Base-by-base conservation (phyloP, 768 basidiomycete genomes). In the Boletales sp. region DNA sequence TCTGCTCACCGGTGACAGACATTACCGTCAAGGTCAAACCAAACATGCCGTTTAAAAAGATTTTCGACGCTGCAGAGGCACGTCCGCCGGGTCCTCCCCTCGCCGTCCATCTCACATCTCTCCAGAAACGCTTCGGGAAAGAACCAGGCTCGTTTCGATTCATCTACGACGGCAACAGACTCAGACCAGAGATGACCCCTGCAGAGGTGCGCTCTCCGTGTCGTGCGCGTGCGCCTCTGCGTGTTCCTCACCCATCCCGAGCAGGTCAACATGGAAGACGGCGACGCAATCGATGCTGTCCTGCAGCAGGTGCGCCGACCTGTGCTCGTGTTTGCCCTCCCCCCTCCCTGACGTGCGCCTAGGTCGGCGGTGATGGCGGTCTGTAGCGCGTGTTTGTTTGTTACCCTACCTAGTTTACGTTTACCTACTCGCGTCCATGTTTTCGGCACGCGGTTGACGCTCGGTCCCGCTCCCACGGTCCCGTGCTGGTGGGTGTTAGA, bases 11-110 rank as follows among this genome's bases (percentile, higher is more conserved):
- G 15, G 13, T 6, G 30, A 19, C 60, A 87, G 85, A 75, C 9
- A 80, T 84, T 30, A 83, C 80, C 5, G 78, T 87, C 5, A 86
- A 86, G 62, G 84, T 86, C 11, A 85, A 82, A 52, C 53, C 74
- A 1, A 79, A 77, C 33, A 86, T 79, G 73, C 70, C 72, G n/a
- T 84, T 87, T 56, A 63, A 69, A 35, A 86, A 86, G 65, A 79
- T 86, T 21, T 86, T 87, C 50, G 75, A 81, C 15, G 84, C 82
- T 14, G 80, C 81, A 2, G 81, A 84, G 74, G 85, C 85, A 56
- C 19, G 78, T 1, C 30, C 9, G n/a, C 32, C 11, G 7, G 12
- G 21, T 37, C 19, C 17, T 17, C 28, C 15, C 13, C 33, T 18
- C 9, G 41, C 33, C 11, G 14, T 15, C 32, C 52, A 4, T 14